Evolutionary conservation across 768 basidiomycete species (phyloP), one percentile per base, ranked within the genome.

Genomic region (Suillus paluster): DNA sequence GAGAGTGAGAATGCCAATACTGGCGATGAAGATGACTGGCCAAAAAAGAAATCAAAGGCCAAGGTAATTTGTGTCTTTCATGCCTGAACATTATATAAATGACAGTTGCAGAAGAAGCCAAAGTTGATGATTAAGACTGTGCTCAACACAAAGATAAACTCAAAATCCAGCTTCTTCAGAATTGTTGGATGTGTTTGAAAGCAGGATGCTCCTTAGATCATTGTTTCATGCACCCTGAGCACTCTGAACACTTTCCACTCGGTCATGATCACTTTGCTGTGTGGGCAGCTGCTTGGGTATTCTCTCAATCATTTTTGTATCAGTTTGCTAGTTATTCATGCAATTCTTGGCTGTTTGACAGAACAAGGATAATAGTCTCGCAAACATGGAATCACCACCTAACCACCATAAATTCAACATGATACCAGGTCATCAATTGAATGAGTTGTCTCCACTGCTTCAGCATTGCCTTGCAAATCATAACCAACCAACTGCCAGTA

Each of bases 161-260:
- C 14, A 55, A 55, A n/a, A 55, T 55, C 5, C 54, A 55, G 39
- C 34, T 36, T 25, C 54, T 55, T 10, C n/a, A 55, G 39, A 55
- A 55, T 41, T 5, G n/a, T 9, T 55, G 34, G 54, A 21, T 55
- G 34, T 55, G 54, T 9, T 55, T 19, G 17, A 55, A 55, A 41
- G 12, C n/a, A 8, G 54, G 34, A 38, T 55, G 54, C 33, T 55
- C 34, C 14, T 21, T 14, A 21, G 54, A 55, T 19, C 34, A 55
- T 41, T 55, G 54, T 41, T 38, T 55, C 9, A 17, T 55, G 34
- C 54, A 55, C 8, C n/a, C 34, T 0, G 34, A 55, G 39, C 34
- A 38, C 25, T 41, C 54, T 9, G 54, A 55, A 1, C 54, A 38
- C 17, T 55, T 55, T 55, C 33, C 54, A 21, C 34, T 55, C 12